A percentile compares a stretch with the other conserved stretches of the same genome.
Evolutionary conservation across 1,284 basidiomycete genomes (phyloP).

Genomic region (Inonotus obliquus): DNA sequence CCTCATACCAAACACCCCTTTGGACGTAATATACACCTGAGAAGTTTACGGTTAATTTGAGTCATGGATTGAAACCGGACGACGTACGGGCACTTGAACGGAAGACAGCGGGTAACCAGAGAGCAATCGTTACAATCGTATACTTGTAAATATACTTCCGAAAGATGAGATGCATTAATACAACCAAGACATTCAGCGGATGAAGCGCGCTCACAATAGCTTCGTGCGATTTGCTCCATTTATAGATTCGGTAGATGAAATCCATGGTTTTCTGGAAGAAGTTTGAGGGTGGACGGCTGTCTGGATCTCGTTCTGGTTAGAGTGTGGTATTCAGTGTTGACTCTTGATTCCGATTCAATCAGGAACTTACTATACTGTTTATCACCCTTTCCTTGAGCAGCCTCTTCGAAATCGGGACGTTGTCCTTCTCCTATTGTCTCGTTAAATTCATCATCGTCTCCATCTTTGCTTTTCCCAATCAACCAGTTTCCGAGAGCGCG

Average conservation of each 20-base stretch:
- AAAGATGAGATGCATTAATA: neutral
- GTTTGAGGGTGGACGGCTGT: conserved; percentile 43
- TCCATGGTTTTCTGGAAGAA: conserved; percentile 35
- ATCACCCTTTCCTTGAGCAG: conserved; percentile 13
- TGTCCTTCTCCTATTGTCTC: conserved; percentile 19
- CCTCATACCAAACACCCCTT: conserved; percentile 38
- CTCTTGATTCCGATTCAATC: neutral
- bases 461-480: conserved; percentile 25
- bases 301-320: conserved; percentile 35
- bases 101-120: conserved; percentile 53
- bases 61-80: neutral
- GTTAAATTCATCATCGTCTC: conserved; percentile 17
- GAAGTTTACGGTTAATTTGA: neutral
- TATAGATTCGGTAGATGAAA: conserved; percentile 31
- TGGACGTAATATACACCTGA: conserved; percentile 42
- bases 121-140: conserved; percentile 44
- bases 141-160: conserved; percentile 56
- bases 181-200: neutral
- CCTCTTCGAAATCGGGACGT: neutral
- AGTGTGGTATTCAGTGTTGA: neutral
- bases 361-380: conserved; percentile 31
- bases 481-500: conserved; percentile 33
- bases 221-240: conserved; percentile 41
- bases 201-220: conserved; percentile 34
- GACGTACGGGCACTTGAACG: conserved; percentile 39